Base-by-base conservation (phyloP, 2,329 filamentous ascomycete genomes). In the Xylariales sp. region DNA sequence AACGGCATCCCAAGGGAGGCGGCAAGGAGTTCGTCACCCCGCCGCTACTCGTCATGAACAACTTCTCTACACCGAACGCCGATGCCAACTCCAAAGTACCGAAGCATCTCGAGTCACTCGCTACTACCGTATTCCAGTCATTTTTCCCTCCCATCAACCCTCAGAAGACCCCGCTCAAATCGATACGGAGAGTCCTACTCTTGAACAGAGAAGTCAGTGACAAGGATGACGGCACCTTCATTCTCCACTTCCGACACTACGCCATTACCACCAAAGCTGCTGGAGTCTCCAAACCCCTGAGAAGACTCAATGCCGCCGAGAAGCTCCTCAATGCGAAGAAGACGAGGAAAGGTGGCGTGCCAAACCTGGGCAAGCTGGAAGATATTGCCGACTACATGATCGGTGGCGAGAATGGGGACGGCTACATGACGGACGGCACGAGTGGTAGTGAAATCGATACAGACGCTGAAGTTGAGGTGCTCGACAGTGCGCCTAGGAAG, bases 11-110 rank as follows among this genome's bases (percentile, higher is more conserved):
- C 7, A 80, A 82, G 58, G 85, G 83, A 35, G 84, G 84, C 35
- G 88, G 86, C 48, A 91, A 91, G 60, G 88, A 95, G 61, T 95
- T 88, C 56, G 73, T 86, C 43, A 88, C 82, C 31, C 82, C 93
- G 5, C 93, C 93, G 47, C 67, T 97, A 66, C 77, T 98, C 32
- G 93, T 98, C 51, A 97, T 98, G 93, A 98, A 98, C 69, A 96
- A 95, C 64, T 95, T 98, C 64, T 78, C 79, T 28, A 84, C 82
- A 3, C 76, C 84, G 20, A 71, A 68, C 22, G 58, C 74, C 32
- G 76, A 81, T 43, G 65, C 77, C 21, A 76, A 74, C 43, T 77
- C 80, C 16, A 80, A 84, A 47, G 82, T 95, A n/a, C 89, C 91
- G 4, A 94, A 88, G 59, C 90, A 96, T 53, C 86, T 98, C 57